Evolutionary conservation across 352 stramenopile species (phyloP).

Genomic region (Phytophthora podocarpi): DNA sequence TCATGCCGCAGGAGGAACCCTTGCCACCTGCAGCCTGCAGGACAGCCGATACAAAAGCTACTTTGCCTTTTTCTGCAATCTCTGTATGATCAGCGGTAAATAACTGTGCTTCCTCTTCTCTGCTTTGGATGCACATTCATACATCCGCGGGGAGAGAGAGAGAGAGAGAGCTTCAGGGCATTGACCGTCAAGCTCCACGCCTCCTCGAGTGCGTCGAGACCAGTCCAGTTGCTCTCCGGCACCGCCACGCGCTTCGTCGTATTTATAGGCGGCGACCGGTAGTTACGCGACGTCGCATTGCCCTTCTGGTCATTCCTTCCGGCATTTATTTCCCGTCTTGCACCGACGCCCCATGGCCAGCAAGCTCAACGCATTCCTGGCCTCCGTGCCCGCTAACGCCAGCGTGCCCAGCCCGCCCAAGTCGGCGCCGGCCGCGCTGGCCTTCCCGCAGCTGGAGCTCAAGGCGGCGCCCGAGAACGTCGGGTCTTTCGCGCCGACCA

Average conservation of each 20-base stretch:
- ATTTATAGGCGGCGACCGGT: conserved; percentile 28
- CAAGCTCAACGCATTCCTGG: conserved; percentile 84
- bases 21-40: too few species aligned
- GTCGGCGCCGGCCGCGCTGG: conserved; percentile 23
- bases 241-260: conserved; percentile 1
- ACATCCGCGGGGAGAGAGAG: conserved; percentile 9
- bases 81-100: conserved; percentile 8
- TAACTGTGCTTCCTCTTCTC: conserved; percentile 27
- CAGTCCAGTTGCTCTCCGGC: conserved; percentile 14
- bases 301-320: not conserved
- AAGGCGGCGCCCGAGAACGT: conserved; percentile 6
- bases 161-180: not conserved
- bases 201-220: conserved; percentile 8
- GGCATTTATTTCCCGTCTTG: conserved; percentile 17
- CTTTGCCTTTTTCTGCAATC: conserved; percentile 25
- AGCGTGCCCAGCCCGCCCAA: conserved; percentile 42
- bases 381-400: conserved; percentile 66
- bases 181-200: not conserved
- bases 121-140: conserved; percentile 5
- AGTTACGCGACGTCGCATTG: conserved; percentile 27
- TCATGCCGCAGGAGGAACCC: conserved; percentile 22
- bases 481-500: conserved; percentile 24
- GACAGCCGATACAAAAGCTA: conserved; percentile 27
- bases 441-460: conserved; percentile 40
- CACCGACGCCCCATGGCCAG: conserved; percentile 39